Evolutionary conservation across 1,284 basidiomycete genomes (phyloP).

Genomic region (Rhodotorula sp.): DNA sequence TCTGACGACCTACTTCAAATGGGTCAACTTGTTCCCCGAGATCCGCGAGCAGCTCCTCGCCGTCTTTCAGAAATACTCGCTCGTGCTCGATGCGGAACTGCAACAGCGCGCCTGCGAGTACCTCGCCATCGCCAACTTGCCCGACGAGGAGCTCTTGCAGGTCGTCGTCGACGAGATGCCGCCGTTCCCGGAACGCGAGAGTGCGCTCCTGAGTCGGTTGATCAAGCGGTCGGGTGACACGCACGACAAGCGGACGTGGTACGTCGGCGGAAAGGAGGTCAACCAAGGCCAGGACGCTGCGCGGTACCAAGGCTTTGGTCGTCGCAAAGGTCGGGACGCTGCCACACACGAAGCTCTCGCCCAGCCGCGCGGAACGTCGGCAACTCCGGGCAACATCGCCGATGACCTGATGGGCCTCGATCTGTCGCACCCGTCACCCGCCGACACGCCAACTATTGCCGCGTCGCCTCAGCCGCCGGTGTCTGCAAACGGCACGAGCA

Average conservation of each 20-base stretch:
- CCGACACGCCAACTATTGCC: background rate
- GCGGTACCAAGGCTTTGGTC: conserved; percentile 56
- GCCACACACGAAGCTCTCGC: conserved; percentile 12
- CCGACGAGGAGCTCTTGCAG: conserved; percentile 87
- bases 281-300: conserved; percentile 70
- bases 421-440: conserved; percentile 54
- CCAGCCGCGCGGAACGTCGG: background rate
- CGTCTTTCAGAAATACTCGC: conserved; percentile 95
- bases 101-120: conserved; percentile 99
- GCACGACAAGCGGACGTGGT: conserved; percentile 91
- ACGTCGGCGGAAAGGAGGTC: conserved; percentile 88
- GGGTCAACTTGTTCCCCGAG: conserved; percentile 99
- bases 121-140: conserved; percentile 75
- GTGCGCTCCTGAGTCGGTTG: conserved; percentile 55
- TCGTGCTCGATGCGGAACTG: conserved; percentile 94
- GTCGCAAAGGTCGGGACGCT: conserved; percentile 41
- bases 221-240: conserved; percentile 40
- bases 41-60: conserved; percentile 90
- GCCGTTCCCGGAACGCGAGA: conserved; percentile 92
- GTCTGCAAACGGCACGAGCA: background rate
- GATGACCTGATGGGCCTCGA: conserved; percentile 78
- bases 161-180: conserved; percentile 99
- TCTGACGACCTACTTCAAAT: conserved; percentile 97
- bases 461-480: background rate
- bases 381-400: conserved; percentile 36